Conservation (phyloP, 495 filamentous ascomycete species). For the Schizothecium vesticola region DNA sequence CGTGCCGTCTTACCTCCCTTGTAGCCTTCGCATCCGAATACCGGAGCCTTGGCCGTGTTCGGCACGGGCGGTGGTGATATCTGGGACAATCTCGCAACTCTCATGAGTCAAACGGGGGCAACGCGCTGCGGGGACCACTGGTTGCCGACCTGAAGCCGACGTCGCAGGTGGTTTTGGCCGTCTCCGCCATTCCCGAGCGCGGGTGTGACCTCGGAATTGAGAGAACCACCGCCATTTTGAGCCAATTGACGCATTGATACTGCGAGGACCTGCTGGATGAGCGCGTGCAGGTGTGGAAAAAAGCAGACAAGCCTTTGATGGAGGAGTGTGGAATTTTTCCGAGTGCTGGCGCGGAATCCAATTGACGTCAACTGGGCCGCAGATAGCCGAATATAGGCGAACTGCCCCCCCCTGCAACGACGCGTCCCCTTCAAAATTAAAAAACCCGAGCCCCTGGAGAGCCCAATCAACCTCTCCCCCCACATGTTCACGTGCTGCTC, state of each 20-base stretch:
- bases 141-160: not conserved
- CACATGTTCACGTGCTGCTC: not conserved
- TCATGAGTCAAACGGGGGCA: constrained; percentile 4
- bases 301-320: constrained; percentile 8
- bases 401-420: not conserved
- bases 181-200: not conserved
- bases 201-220: not conserved
- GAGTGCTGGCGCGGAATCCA: constrained; percentile 7
- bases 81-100: not conserved
- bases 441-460: not conserved
- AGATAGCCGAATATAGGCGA: constrained; percentile 26
- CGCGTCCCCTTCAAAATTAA: constrained; percentile 8
- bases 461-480: not conserved
- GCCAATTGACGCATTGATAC: constrained; percentile 1
- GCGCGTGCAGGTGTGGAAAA: not conserved
- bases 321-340: constrained; percentile 4
- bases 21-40: not conserved
- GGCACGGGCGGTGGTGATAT: not conserved
- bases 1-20: not conserved
- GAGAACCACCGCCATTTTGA: not conserved
- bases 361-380: constrained; percentile 22
- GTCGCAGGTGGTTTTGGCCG: not conserved
- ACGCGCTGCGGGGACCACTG: not conserved
- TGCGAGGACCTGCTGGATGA: not conserved
- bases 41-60: not conserved